Evolutionary conservation across 1,284 basidiomycete species (phyloP).

Genomic region (Porodaedalea pini): DNA sequence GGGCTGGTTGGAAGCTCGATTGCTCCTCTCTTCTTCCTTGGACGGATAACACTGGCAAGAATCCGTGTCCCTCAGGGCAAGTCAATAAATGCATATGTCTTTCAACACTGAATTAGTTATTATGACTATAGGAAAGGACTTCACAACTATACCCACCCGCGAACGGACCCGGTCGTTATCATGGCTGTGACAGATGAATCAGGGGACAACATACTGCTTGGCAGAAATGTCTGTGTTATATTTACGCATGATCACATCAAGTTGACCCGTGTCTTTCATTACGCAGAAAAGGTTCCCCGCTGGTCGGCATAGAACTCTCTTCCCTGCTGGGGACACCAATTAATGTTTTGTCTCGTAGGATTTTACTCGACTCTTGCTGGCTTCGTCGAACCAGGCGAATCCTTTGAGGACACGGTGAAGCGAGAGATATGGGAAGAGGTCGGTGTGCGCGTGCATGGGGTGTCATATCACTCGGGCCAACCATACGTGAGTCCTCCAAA

Average conservation of each 20-base stretch:
- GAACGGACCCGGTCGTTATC: conserved; percentile 89
- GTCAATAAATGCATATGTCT: conserved; percentile 25
- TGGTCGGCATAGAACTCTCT: conserved; percentile 25
- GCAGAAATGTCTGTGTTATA: conserved; percentile 63
- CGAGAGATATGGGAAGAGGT: conserved; percentile 96
- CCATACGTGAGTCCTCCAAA: conserved; percentile 58
- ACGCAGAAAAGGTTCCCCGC: conserved; percentile 61
- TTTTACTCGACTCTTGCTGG: conserved; percentile 89
- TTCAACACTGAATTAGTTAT: conserved; percentile 7
- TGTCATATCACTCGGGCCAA: conserved; percentile 83
- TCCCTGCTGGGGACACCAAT: too few species aligned
- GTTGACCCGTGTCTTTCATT: conserved; percentile 4
- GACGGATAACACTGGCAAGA: conserved; percentile 55
- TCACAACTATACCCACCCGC: conserved; percentile 85
- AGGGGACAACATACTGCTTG: conserved; percentile 81
- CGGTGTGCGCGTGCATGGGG: conserved; percentile 80
- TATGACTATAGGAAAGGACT: conserved; percentile 61
- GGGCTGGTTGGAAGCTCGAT: conserved; percentile 93
- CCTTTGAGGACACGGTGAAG: conserved; percentile 92
- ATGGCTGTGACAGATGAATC: conserved; percentile 81
- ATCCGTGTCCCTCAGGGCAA: conserved; percentile 67
- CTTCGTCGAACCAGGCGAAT: conserved; percentile 91
- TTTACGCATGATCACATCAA: conserved; percentile 1
- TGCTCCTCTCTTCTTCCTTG: conserved; percentile 75
- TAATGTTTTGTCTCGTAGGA: conserved; percentile 21